phyloP scores from a whole-genome alignment of 2,329 filamentous ascomycete species.

The Geoglossum cookeanum region DNA sequence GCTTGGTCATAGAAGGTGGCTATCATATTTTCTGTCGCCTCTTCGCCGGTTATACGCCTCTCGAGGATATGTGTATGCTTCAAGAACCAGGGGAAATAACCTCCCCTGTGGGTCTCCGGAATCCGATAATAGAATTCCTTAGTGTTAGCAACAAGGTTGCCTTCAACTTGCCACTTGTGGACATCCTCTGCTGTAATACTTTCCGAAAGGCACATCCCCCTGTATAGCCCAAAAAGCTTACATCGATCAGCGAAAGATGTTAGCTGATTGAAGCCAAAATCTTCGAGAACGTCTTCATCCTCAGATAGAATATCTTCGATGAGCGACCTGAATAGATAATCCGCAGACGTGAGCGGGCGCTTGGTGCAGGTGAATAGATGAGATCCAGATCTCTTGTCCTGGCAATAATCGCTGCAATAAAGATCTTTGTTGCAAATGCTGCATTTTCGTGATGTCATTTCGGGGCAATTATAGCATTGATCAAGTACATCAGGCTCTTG shows the following conservation, averaged over 20 bases:
- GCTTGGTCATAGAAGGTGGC: conserved; percentile 11
- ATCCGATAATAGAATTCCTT: conserved; percentile 11
- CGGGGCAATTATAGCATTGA: too few species aligned
- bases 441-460: conserved; percentile 10
- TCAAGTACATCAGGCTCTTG: too few species aligned
- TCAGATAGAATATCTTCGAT: conserved; percentile 11
- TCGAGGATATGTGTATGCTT: conserved; percentile 12
- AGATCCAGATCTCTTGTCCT: conserved; percentile 9
- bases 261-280: conserved; percentile 15
- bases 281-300: conserved; percentile 14
- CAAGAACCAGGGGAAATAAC: conserved; percentile 15
- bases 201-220: too few species aligned
- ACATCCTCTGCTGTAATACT: conserved; percentile 1
- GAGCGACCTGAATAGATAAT: conserved; percentile 13
- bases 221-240: conserved; percentile 1
- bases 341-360: conserved; percentile 13
- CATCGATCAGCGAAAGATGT: conserved; percentile 6
- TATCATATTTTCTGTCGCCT: conserved; percentile 8
- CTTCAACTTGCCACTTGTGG: conserved; percentile 12
- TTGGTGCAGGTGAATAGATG: conserved; percentile 10
- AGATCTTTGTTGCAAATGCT: conserved; percentile 9
- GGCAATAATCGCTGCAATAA: conserved; percentile 12
- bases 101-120: conserved; percentile 10
- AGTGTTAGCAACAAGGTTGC: conserved; percentile 11
- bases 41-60: conserved; percentile 8